phyloP scores from a whole-genome alignment of 2,329 filamentous ascomycete species.

The Pseudocercospora pini-densiflorae region DNA sequence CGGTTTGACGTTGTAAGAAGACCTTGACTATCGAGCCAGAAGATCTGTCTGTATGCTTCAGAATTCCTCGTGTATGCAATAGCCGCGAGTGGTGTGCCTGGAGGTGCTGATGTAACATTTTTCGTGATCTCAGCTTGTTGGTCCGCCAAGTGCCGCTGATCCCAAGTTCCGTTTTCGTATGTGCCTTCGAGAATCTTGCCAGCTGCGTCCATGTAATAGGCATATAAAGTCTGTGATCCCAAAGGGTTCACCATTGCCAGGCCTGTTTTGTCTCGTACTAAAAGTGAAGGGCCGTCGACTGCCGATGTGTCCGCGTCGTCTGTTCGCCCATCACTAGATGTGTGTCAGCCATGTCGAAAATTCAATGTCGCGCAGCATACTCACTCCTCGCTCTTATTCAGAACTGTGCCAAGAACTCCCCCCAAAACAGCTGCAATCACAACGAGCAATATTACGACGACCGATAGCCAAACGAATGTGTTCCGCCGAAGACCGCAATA shows the following conservation, averaged over 20 bases:
- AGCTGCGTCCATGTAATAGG: constrained; percentile 22
- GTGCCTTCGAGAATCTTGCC: constrained; percentile 23
- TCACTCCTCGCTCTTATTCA: neutral
- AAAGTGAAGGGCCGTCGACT: neutral
- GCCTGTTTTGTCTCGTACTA: constrained; percentile 17
- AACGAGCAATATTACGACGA: neutral
- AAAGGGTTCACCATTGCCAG: constrained; percentile 17
- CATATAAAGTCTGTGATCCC: constrained; percentile 9
- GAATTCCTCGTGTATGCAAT: neutral
- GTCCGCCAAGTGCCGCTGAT: constrained; percentile 6
- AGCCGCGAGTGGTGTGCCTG: neutral
- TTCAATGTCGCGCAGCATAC: neutral
- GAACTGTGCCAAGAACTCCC: neutral
- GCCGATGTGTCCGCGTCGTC: constrained; percentile 1
- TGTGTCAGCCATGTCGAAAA: neutral
- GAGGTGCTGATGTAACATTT: constrained; percentile 16
- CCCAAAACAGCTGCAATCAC: neutral
- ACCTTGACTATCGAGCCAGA: neutral
- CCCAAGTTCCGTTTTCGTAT: constrained; percentile 21
- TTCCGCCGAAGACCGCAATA: neutral
- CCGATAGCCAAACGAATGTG: neutral
- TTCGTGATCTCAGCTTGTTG: constrained; percentile 9
- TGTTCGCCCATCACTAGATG: neutral
- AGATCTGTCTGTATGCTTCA: neutral
- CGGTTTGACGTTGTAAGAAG: neutral